Evolutionary conservation across 495 filamentous ascomycete species (phyloP), one percentile per base, ranked within the genome.

Genomic region (Amniculicola lignicola): DNA sequence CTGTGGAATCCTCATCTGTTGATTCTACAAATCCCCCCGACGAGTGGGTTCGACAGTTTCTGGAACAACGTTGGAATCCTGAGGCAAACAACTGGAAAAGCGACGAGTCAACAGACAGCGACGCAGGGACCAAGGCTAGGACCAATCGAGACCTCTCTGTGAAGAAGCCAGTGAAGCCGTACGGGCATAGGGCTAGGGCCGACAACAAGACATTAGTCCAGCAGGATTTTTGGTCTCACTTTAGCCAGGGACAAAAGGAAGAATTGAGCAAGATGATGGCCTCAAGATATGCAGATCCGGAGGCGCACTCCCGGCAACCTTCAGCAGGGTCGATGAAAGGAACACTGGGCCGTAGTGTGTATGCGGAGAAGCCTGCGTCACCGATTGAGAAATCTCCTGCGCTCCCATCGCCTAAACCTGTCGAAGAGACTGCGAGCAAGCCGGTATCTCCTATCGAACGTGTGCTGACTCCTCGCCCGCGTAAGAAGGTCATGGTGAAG

Each of bases 171-270:
- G 28, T 40, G 15, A 21, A 31, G 15, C 42, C 43, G 42, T 62
- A 63, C 33, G 50, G 61, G 10, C 70, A 73, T 36, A 64, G 49
- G 40, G 31, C 62, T 21, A 53, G 64, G 22, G 59, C 59, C 28
- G 59, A 48, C 39, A 73, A 73, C 46, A 62, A 57, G 38, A 73
- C 69, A 4, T 44, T 73, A 37, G 65, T 63, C 35, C 71, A 68
- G 54, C 60, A 69, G 29, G 61, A 70, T 31, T 72, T 73, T 47
- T 67, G 65, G 68, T 51, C 64, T 11, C 56, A 52, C 35, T 57
- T 70, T 12, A 60, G 64, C 37, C 57, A 64, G 23, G 48, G 39
- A 18, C 33, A 54, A 36, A 59, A 57, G 29, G 54, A 65, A 54
- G 42, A 47, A 36, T 42, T 61, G 40, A 54, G 57, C 58, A 65